These are phyloP conservation scores for Stereocaulon alpinum DNA, from an alignment of 495 filamentous ascomycete genomes.

Conservation along the genomic window DNA sequence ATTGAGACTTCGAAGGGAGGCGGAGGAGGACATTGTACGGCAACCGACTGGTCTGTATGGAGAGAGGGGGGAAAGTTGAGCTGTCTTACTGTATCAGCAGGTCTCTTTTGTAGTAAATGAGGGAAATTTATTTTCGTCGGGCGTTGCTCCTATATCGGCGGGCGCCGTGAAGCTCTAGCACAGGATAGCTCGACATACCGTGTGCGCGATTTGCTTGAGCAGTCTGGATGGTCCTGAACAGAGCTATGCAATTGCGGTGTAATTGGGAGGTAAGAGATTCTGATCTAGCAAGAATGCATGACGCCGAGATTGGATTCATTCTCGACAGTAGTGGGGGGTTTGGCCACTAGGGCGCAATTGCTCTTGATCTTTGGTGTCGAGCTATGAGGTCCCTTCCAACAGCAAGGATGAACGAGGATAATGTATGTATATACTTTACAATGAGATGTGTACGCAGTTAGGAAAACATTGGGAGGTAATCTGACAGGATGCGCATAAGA, in stretches of 20 bases:
- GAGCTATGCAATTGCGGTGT: conserved; percentile 11
- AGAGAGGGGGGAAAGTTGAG: background rate
- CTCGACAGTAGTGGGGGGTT: conserved; percentile 6
- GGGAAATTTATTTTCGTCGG: background rate
- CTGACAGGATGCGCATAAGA: background rate
- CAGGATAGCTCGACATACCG: background rate
- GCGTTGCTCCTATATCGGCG: conserved; percentile 6
- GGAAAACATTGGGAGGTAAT: background rate
- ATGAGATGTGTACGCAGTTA: no score
- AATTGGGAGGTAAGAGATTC: conserved; percentile 10
- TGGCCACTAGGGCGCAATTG: background rate
- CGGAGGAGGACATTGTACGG: conserved; percentile 49
- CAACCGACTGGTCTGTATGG: background rate
- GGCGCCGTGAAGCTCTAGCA: background rate
- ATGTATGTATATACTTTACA: no score
- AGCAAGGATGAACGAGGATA: no score
- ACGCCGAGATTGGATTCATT: conserved; percentile 13
- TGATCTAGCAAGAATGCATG: conserved; percentile 15
- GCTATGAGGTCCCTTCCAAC: no score
- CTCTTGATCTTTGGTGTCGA: background rate
- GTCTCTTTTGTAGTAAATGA: background rate
- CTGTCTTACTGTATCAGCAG: background rate
- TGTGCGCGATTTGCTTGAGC: background rate
- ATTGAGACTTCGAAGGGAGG: conserved; percentile 51
- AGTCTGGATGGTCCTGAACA: background rate